Conservation (phyloP, 202 grass and related monocot species). For the Elaeis oleifera region DNA sequence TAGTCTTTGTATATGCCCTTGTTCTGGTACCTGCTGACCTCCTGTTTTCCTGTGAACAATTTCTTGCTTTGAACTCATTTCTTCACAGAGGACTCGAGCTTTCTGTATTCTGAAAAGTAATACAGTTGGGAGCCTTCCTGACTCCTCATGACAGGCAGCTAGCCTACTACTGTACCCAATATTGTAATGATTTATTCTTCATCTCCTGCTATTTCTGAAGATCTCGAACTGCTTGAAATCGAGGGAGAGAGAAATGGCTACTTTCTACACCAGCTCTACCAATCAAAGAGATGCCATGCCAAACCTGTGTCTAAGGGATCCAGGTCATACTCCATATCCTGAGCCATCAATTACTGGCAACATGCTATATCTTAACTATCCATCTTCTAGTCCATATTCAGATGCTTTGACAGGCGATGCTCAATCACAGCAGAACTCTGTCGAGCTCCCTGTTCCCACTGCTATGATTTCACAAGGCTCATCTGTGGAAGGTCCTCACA, state of each 20-base stretch:
- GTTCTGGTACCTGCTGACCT: no score
- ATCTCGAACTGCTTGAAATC: constrained; percentile 5
- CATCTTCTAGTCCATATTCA: constrained; percentile 40
- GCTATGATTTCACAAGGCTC: constrained; percentile 57
- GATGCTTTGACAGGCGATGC: constrained; percentile 36
- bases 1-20: no score
- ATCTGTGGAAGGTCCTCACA: constrained; percentile 38
- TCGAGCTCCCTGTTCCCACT: constrained; percentile 45
- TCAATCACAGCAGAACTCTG: constrained; percentile 37
- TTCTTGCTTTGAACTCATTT: background rate
- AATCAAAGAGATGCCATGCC: constrained; percentile 49
- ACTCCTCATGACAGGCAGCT: constrained; percentile 26
- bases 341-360: constrained; percentile 48
- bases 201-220: constrained; percentile 28
- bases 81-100: constrained; percentile 1
- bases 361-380: constrained; percentile 55
- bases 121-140: no score
- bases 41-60: background rate
- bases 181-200: constrained; percentile 18
- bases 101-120: no score
- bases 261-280: constrained; percentile 63
- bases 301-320: constrained; percentile 19
- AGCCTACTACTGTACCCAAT: background rate
- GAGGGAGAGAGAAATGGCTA: constrained; percentile 43
- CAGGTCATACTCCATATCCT: constrained; percentile 40